Percentiles rank a stretch among this genome's conserved stretches.
Evolutionary conservation across 2,329 filamentous ascomycete genomes (phyloP).

Genomic region (Chaetothyriales sp.): DNA sequence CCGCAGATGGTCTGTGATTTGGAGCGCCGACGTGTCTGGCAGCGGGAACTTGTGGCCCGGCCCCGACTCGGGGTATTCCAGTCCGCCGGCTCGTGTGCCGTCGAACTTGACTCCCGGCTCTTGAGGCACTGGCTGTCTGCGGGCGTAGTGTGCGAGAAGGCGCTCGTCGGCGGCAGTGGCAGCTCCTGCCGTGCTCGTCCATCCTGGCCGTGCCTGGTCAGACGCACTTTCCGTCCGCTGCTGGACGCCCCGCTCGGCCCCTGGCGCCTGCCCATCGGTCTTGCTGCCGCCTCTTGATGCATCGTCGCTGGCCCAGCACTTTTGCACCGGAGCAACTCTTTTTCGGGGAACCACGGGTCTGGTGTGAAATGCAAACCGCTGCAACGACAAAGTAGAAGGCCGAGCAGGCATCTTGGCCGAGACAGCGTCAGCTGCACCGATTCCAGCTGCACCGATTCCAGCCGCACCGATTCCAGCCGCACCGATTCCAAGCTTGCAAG

Average conservation of each 20-base stretch:
- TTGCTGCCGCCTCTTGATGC: constrained; percentile 1
- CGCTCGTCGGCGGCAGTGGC: constrained; percentile 24
- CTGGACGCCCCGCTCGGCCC: no score
- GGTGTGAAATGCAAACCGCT: constrained; percentile 15
- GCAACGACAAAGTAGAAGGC: constrained; percentile 35
- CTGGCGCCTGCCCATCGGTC: constrained; percentile 17
- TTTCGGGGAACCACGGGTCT: constrained; percentile 15
- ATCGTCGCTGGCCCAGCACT: constrained; percentile 16
- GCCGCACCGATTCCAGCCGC: background rate
- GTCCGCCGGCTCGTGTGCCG: constrained; percentile 20
- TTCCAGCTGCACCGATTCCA: background rate
- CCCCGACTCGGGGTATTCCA: constrained; percentile 16
- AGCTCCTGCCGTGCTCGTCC: constrained; percentile 2
- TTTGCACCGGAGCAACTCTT: constrained; percentile 16
- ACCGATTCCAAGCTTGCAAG: background rate
- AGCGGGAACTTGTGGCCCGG: constrained; percentile 66
- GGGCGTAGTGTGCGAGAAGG: constrained; percentile 41
- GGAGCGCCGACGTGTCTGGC: constrained; percentile 47
- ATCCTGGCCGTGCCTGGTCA: constrained; percentile 6
- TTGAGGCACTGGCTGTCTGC: background rate
- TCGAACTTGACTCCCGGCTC: constrained; percentile 6
- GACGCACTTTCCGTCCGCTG: no score
- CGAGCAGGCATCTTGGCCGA: constrained; percentile 40
- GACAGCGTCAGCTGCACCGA: background rate
- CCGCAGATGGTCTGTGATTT: constrained; percentile 52